Evolutionary conservation across 306 rosid genomes (phyloP).

Genomic region (Castanopsis chinensis): DNA sequence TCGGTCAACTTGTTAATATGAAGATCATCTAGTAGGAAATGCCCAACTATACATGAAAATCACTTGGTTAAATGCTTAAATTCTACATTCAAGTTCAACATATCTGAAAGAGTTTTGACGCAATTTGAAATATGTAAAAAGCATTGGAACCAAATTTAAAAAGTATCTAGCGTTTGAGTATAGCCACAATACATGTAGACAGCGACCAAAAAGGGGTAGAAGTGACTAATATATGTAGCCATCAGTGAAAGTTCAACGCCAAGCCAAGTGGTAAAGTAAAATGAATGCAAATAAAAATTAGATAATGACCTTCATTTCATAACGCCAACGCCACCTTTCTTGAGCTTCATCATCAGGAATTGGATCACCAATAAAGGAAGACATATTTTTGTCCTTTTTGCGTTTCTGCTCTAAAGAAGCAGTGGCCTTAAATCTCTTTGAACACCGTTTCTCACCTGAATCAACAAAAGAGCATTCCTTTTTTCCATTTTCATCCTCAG

Average conservation of each 20-base stretch:
- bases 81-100: neutral
- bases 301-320: slow-evolving; percentile 70
- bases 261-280: neutral
- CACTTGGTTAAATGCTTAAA: neutral
- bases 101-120: no score
- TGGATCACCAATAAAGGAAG: slow-evolving; percentile 77
- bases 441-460: slow-evolving; percentile 33
- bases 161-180: neutral
- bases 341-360: slow-evolving; percentile 77
- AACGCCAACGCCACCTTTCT: slow-evolving; percentile 92
- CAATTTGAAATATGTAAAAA: no score
- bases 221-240: neutral
- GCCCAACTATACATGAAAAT: neutral
- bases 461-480: slow-evolving; percentile 28
- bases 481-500: slow-evolving; percentile 37
- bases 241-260: slow-evolving; percentile 3
- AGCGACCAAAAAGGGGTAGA: neutral
- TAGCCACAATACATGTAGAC: neutral
- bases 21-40: neutral
- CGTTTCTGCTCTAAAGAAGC: slow-evolving; percentile 18
- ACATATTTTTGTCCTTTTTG: slow-evolving; percentile 3
- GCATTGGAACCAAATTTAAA: neutral
- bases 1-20: no score
- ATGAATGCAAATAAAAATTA: slow-evolving; percentile 10
- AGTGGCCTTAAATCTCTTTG: slow-evolving; percentile 33